Percentiles rank a stretch among this genome's conserved stretches.
These are phyloP conservation scores for Kwoniella sp. DNA, from an alignment of 768 basidiomycete genomes.

Conservation along the genomic window DNA sequence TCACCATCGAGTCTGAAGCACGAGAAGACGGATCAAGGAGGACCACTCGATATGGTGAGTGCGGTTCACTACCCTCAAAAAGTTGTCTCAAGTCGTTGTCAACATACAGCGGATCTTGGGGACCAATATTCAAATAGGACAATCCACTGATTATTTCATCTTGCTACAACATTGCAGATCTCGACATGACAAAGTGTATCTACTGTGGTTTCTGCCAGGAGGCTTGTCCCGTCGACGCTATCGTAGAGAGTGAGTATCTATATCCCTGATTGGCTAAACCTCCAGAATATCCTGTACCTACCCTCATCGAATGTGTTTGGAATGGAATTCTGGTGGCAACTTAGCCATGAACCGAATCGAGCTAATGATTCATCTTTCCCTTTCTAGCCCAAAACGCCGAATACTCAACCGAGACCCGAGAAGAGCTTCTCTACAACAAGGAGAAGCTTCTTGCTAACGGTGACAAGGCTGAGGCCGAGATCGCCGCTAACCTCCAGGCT, in stretches of 20 bases:
- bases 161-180: conserved; percentile 62
- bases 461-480: conserved; percentile 94
- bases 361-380: not conserved
- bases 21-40: conserved; percentile 91
- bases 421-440: conserved; percentile 98
- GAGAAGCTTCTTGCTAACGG: conserved; percentile 97
- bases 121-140: not conserved
- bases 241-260: conserved; percentile 83
- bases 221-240: conserved; percentile 98
- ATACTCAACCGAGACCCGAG: conserved; percentile 94
- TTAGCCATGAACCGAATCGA: too few species aligned
- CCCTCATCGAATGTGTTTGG: too few species aligned
- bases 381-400: conserved; percentile 89
- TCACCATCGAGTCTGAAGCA: conserved; percentile 97
- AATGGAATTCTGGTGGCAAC: too few species aligned
- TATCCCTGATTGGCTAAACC: not conserved
- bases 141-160: not conserved
- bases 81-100: too few species aligned
- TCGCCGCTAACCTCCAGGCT: conserved; percentile 76
- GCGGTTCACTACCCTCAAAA: not conserved
- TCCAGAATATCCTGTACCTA: too few species aligned
- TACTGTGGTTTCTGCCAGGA: conserved; percentile 99
- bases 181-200: conserved; percentile 99
- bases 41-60: conserved; percentile 93
- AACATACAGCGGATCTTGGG: not conserved